These are phyloP conservation scores for Termitomyces sp. DNA, from an alignment of 768 basidiomycete species.

Conservation along the genomic window DNA sequence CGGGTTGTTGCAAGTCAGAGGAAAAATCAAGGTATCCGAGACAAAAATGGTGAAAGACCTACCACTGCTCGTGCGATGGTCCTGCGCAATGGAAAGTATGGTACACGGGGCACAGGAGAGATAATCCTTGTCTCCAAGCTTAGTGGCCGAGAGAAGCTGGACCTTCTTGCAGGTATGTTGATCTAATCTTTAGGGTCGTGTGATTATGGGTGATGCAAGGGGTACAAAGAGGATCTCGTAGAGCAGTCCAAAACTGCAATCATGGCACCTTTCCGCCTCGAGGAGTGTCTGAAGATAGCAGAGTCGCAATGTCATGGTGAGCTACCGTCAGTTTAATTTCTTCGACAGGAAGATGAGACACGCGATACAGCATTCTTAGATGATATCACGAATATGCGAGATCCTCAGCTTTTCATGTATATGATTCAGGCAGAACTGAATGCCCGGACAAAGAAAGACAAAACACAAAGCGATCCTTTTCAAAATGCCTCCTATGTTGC, in stretches of 20 bases:
- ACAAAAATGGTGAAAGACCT: constrained; percentile 47
- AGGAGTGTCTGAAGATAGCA: constrained; percentile 59
- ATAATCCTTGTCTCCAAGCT: constrained; percentile 51
- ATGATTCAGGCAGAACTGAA: constrained; percentile 52
- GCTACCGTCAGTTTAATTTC: constrained; percentile 7
- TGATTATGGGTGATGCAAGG: not conserved
- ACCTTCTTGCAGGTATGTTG: constrained; percentile 64
- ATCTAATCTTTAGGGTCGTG: not conserved
- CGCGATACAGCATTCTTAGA: constrained; percentile 52
- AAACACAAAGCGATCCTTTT: constrained; percentile 20
- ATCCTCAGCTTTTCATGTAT: constrained; percentile 55
- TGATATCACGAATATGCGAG: constrained; percentile 61
- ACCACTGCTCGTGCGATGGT: constrained; percentile 70
- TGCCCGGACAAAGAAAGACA: constrained; percentile 38
- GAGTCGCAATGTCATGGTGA: constrained; percentile 70
- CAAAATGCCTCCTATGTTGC: constrained; percentile 49
- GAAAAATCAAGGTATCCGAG: constrained; percentile 30
- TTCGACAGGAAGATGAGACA: not conserved
- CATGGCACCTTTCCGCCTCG: constrained; percentile 57
- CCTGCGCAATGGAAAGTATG: constrained; percentile 71
- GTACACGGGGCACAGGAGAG: constrained; percentile 67
- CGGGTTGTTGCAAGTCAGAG: constrained; percentile 36
- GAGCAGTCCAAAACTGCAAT: constrained; percentile 53
- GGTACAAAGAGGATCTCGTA: constrained; percentile 57
- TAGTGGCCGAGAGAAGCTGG: constrained; percentile 75